These are phyloP conservation scores for Beauveria asiatica DNA, from an alignment of 2,329 filamentous ascomycete genomes.

Conservation along the genomic window DNA sequence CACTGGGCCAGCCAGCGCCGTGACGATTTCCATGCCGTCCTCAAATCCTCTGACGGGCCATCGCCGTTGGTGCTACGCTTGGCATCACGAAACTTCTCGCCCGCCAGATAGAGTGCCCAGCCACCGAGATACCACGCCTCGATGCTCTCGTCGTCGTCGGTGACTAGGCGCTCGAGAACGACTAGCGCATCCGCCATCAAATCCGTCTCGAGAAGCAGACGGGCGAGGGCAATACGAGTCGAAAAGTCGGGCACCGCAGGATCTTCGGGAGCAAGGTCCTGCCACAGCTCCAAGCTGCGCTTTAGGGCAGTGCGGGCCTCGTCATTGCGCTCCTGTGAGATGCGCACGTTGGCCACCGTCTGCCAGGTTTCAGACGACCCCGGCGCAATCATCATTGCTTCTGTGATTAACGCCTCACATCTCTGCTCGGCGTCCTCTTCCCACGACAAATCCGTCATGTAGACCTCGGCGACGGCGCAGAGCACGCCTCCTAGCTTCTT, in stretches of 20 bases:
- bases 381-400: conserved; percentile 79
- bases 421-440: conserved; percentile 81
- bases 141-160: conserved; percentile 87
- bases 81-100: conserved; percentile 50
- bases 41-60: conserved; percentile 41
- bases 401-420: conserved; percentile 83
- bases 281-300: conserved; percentile 77
- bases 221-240: conserved; percentile 70
- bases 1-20: conserved; percentile 77
- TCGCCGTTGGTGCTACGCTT: conserved; percentile 25
- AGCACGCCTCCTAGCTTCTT: conserved; percentile 81
- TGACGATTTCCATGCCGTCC: conserved; percentile 61
- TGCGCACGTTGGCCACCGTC: conserved; percentile 85
- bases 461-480: conserved; percentile 90
- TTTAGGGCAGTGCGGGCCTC: conserved; percentile 74
- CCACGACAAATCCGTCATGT: conserved; percentile 97
- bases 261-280: conserved; percentile 64
- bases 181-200: conserved; percentile 78
- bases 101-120: conserved; percentile 78
- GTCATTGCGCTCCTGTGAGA: conserved; percentile 72
- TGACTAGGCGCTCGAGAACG: conserved; percentile 73
- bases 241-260: conserved; percentile 75
- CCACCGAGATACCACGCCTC: conserved; percentile 97
- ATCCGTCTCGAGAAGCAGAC: conserved; percentile 82
- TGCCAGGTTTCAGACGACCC: conserved; percentile 84